Evolutionary conservation across 768 basidiomycete genomes (phyloP).

Genomic region (Phlegmacium glaucopus): DNA sequence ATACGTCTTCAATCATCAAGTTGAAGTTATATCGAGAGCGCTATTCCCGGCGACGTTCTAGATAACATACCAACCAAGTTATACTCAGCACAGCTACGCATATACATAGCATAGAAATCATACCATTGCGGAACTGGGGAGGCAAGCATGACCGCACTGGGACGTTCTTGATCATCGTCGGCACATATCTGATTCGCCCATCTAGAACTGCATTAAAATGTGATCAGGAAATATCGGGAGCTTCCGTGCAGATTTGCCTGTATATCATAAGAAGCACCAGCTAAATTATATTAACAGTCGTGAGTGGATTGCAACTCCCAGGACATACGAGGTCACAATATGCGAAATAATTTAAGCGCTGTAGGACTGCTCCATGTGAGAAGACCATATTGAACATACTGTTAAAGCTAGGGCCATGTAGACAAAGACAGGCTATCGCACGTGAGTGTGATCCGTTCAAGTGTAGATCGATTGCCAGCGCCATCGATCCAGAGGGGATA

Average conservation of each 20-base stretch:
- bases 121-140: slow-evolving; percentile 65
- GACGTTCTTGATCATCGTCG: slow-evolving; percentile 70
- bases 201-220: slow-evolving; percentile 25
- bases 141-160: slow-evolving; percentile 65
- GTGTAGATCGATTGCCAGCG: slow-evolving; percentile 62
- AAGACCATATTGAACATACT: slow-evolving; percentile 50
- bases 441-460: slow-evolving; percentile 61
- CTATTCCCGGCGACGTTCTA: too few species aligned
- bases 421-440: slow-evolving; percentile 63
- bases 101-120: slow-evolving; percentile 64
- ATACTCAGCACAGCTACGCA: slow-evolving; percentile 51
- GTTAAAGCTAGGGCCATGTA: too few species aligned
- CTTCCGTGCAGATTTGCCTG: slow-evolving; percentile 57
- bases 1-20: too few species aligned
- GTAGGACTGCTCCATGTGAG: slow-evolving; percentile 59
- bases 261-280: slow-evolving; percentile 71
- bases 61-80: too few species aligned
- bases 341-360: slow-evolving; percentile 69
- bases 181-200: too few species aligned
- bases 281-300: slow-evolving; percentile 67
- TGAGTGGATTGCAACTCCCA: not conserved
- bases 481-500: slow-evolving; percentile 64
- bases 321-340: slow-evolving; percentile 56
- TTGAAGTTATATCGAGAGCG: too few species aligned
- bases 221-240: not conserved